phyloP scores from a whole-genome alignment of 2,329 filamentous ascomycete genomes.

The Alternaria burnsii region DNA sequence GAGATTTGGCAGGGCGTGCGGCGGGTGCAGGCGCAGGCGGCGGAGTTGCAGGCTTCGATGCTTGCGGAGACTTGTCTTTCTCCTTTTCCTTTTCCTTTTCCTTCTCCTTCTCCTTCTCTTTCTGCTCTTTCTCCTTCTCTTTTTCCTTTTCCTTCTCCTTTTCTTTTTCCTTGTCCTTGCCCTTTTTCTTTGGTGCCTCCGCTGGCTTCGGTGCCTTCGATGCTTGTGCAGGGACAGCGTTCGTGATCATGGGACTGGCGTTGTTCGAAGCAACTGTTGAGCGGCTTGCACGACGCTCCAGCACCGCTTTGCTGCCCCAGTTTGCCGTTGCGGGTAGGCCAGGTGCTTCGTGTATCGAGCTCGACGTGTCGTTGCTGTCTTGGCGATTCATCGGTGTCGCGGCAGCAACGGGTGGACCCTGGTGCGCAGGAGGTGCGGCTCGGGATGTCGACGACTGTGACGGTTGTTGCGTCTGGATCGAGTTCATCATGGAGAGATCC shows the following conservation, averaged over 20 bases:
- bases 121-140: constrained; percentile 38
- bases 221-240: constrained; percentile 53
- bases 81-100: constrained; percentile 33
- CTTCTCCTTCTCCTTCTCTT: constrained; percentile 41
- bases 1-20: constrained; percentile 27
- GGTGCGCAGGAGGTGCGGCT: constrained; percentile 61
- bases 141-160: constrained; percentile 30
- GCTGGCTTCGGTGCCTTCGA: constrained; percentile 41
- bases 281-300: constrained; percentile 77
- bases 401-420: constrained; percentile 61
- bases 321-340: constrained; percentile 93
- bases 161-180: constrained; percentile 37
- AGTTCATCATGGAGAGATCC: constrained; percentile 94
- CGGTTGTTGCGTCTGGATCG: constrained; percentile 78
- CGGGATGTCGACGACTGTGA: constrained; percentile 64
- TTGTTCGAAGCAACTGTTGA: constrained; percentile 82
- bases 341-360: constrained; percentile 71
- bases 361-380: constrained; percentile 78
- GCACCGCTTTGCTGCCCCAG: constrained; percentile 80
- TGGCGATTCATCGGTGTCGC: constrained; percentile 74
- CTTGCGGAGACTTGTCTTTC: constrained; percentile 39
- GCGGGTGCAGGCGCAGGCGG: constrained; percentile 16
- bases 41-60: constrained; percentile 41
- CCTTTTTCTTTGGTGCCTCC: constrained; percentile 41
- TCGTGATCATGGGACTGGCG: constrained; percentile 75